phyloP scores from a whole-genome alignment of 768 basidiomycete genomes.

The Kwoniella europaea region DNA sequence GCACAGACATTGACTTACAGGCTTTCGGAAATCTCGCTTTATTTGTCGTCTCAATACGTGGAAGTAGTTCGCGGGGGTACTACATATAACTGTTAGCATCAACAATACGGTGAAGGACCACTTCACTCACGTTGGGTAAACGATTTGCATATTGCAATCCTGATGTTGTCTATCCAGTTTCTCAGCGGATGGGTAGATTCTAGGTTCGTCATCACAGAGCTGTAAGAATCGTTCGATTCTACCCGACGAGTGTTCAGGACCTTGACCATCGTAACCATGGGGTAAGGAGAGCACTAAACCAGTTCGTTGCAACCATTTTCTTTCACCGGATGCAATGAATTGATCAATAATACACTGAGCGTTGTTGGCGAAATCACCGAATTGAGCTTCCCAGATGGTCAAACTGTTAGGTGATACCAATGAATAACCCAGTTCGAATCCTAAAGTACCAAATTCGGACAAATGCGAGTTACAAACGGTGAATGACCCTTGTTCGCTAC shows the following conservation, averaged over 20 bases:
- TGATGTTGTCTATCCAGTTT: slow-evolving; percentile 95
- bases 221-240: slow-evolving; percentile 96
- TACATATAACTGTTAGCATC: slow-evolving; percentile 48
- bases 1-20: slow-evolving; percentile 62
- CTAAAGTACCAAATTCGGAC: slow-evolving; percentile 91
- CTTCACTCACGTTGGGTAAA: slow-evolving; percentile 83
- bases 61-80: slow-evolving; percentile 97
- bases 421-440: slow-evolving; percentile 98
- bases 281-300: slow-evolving; percentile 87
- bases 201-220: slow-evolving; percentile 95
- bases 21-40: slow-evolving; percentile 97
- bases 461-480: slow-evolving; percentile 95
- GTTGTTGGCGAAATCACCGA: slow-evolving; percentile 97
- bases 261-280: slow-evolving; percentile 98
- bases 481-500: slow-evolving; percentile 85
- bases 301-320: slow-evolving; percentile 95
- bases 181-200: slow-evolving; percentile 81
- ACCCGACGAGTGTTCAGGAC: slow-evolving; percentile 96
- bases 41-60: slow-evolving; percentile 96
- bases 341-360: slow-evolving; percentile 98
- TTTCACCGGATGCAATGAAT: slow-evolving; percentile 95
- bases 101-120: neutral
- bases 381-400: slow-evolving; percentile 96
- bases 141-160: slow-evolving; percentile 99
- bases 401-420: slow-evolving; percentile 91